Base-by-base conservation (phyloP, 257 asterid genomes). In the Nicotiana noctiflora region DNA sequence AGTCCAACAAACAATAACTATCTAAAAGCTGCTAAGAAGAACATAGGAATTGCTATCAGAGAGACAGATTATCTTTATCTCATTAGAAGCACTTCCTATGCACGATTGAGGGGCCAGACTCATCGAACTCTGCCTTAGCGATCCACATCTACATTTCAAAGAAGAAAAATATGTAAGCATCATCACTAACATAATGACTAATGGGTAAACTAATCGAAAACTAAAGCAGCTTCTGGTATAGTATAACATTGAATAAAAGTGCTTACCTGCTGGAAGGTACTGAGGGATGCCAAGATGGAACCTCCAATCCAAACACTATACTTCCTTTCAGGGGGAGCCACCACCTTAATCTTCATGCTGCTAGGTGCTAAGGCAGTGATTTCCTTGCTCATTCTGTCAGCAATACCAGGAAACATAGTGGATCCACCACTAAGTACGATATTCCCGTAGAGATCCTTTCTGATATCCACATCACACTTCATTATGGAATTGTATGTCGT, bases 341-440 rank as follows among this genome's bases (percentile, higher is more conserved):
- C 79, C 13, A 74, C 79, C 79, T 49, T 74, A 49, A 74, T 74
- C 61, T 74, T 74, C 79, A 74, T 74, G 61, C 79, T 49, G 61
- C 79, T 74, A 74, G 79, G 79, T 4, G 79, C 79, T 25, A 74
- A 49, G 3, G 79, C 79, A 0, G 79, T 74, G 23, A 74, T 74
- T 56, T 74, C 79, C 44, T 74, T 74, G 37, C 79, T 74, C 79
- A 74, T 74, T 74, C 79, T 74, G 79, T 74, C 79, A 74, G 79
- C 79, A 12, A 74, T 74, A 25, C 79, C 79, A 49, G 79, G 79
- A 49, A 74, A 74, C 79, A 74, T 74, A 49, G 79, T 74, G 61
- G 79, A 74, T 74, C 79, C 79, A 49, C 79, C 79, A 74, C 79
- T 74, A 49, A 74, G 79, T 74, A 74, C 79, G 18, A 74, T 74